Conservation (phyloP, 768 basidiomycete genomes). For the Mycena latifolia region DNA sequence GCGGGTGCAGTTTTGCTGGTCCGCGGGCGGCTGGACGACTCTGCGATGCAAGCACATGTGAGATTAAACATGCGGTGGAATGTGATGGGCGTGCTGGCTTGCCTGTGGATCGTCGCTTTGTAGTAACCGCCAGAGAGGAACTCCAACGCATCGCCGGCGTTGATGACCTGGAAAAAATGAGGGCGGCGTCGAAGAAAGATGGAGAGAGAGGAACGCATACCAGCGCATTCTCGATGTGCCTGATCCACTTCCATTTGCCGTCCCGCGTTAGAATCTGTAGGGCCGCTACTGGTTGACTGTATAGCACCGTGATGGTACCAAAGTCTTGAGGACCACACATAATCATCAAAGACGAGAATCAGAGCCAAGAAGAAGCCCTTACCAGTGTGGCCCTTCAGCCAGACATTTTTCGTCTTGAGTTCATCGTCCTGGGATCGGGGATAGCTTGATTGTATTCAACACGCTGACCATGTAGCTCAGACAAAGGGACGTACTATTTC, state of each 20-base stretch:
- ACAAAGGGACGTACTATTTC: slow-evolving; percentile 64
- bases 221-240: slow-evolving; percentile 68
- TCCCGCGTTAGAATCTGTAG: slow-evolving; percentile 68
- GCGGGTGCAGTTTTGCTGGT: slow-evolving; percentile 63
- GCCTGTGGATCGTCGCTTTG: slow-evolving; percentile 67
- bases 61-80: neutral
- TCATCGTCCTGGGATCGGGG: slow-evolving; percentile 65
- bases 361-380: neutral
- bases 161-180: slow-evolving; percentile 59
- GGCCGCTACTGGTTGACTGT: slow-evolving; percentile 70
- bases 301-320: slow-evolving; percentile 68
- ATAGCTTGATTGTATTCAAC: slow-evolving; percentile 49
- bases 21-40: slow-evolving; percentile 68
- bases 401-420: slow-evolving; percentile 63
- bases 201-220: slow-evolving; percentile 44
- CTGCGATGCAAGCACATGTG: slow-evolving; percentile 40
- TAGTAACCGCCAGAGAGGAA: slow-evolving; percentile 74
- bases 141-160: slow-evolving; percentile 70
- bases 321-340: slow-evolving; percentile 58
- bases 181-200: too few relatives aligned
- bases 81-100: slow-evolving; percentile 2
- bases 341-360: neutral
- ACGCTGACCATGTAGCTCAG: neutral
- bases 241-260: slow-evolving; percentile 69
- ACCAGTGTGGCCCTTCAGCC: slow-evolving; percentile 74